Conservation (phyloP, 441 rosid genomes). For the Manihot esculenta region DNA sequence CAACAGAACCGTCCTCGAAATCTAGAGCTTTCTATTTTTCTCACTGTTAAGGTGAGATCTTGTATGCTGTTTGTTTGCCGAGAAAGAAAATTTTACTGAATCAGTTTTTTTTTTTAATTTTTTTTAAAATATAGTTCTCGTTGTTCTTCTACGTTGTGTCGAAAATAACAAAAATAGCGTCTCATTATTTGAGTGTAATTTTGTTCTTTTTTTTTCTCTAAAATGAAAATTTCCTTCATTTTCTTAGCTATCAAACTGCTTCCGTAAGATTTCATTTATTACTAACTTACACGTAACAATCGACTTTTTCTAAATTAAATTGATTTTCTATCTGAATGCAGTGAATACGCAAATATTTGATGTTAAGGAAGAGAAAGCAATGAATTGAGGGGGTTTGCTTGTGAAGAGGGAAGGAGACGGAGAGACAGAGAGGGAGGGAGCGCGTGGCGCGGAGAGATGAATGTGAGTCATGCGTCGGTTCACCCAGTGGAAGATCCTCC, state of each 20-base stretch:
- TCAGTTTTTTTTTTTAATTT: background rate
- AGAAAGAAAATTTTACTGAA: background rate
- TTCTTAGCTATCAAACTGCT: too few species aligned
- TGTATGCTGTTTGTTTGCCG: slow-evolving; percentile 9
- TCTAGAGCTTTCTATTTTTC: background rate
- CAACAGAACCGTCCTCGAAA: background rate
- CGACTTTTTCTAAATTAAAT: background rate
- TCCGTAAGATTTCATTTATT: too few species aligned
- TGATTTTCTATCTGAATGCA: background rate
- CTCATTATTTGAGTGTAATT: too few species aligned
- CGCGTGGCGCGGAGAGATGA: slow-evolving; percentile 40
- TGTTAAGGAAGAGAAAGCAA: slow-evolving; percentile 10
- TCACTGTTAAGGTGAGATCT: slow-evolving; percentile 15
- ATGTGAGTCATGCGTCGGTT: slow-evolving; percentile 65
- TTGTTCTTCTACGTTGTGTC: too few species aligned
- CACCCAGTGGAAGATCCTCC: slow-evolving; percentile 73
- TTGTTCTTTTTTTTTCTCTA: too few species aligned
- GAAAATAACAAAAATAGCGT: too few species aligned
- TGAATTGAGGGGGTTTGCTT: background rate
- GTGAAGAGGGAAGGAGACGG: too few species aligned
- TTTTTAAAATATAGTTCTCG: too few species aligned
- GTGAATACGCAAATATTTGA: background rate
- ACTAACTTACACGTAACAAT: too few species aligned
- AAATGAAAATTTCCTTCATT: too few species aligned
- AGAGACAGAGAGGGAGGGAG: too few species aligned